Percentiles rank a stretch among this genome's conserved stretches.
Conservation (phyloP, 139 green algal genomes). For the Chlamydomonas eustigma region DNA sequence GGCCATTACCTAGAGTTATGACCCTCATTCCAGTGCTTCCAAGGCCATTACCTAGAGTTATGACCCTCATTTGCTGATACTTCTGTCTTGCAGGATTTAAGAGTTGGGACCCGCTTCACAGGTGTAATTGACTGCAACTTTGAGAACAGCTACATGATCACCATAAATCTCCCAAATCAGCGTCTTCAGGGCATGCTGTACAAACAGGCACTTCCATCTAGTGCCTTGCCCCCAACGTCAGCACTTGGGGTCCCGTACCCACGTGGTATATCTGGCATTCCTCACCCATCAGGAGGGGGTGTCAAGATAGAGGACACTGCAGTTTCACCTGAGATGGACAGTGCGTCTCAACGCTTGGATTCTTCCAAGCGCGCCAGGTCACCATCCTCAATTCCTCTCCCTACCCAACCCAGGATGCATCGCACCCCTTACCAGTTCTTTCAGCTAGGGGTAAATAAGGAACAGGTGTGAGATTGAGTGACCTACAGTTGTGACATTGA, state of each 20-base stretch:
- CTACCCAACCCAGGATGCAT: not conserved
- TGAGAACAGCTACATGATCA: constrained; percentile 12
- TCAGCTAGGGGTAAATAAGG: not conserved
- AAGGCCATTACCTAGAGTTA: too few species aligned
- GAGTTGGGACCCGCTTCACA: not conserved
- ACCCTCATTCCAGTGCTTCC: too few species aligned
- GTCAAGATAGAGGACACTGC: not conserved
- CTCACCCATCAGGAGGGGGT: not conserved
- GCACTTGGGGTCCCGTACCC: not conserved
- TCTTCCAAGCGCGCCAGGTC: not conserved
- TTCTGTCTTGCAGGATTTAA: not conserved
- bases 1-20: too few species aligned
- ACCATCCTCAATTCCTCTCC: too few species aligned
- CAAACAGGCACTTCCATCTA: not conserved
- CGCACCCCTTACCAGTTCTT: constrained; percentile 4
- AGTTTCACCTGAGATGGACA: not conserved
- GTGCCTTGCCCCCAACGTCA: not conserved
- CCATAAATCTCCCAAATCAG: not conserved
- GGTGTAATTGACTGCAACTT: constrained; percentile 1
- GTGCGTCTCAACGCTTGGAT: not conserved
- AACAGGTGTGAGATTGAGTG: not conserved
- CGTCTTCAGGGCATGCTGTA: constrained; percentile 6
- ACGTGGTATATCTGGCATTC: not conserved
- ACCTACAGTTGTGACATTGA: not conserved
- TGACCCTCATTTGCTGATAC: too few species aligned